Conservation (phyloP, 495 filamentous ascomycete species). For the Daldinia loculata region DNA sequence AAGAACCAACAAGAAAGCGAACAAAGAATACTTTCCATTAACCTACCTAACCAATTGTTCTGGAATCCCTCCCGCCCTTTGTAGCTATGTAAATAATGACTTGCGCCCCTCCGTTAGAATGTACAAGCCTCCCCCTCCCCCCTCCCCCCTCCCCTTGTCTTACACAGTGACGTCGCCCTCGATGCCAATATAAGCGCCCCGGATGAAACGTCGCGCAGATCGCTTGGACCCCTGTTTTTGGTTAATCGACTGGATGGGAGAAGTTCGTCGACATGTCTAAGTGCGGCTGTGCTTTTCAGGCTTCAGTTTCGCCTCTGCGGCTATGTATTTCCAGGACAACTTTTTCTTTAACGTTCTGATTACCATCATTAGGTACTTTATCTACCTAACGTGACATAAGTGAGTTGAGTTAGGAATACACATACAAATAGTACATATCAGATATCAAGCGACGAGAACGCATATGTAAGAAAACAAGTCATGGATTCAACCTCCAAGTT, state of each 20-base stretch:
- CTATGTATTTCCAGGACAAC: neutral
- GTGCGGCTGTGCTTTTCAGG: conserved; percentile 35
- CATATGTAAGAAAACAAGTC: neutral
- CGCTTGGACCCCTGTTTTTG: conserved; percentile 22
- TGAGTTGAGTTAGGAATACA: neutral
- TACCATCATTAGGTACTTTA: neutral
- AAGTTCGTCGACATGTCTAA: conserved; percentile 1
- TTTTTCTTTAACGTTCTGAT: neutral
- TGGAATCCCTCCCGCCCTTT: conserved; percentile 1
- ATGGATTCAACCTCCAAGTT: conserved; percentile 13
- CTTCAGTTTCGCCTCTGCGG: conserved; percentile 5
- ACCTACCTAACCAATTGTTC: neutral
- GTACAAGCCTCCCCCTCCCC: neutral
- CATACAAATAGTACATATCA: neutral
- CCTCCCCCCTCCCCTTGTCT: conserved; percentile 11
- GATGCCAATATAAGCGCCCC: conserved; percentile 27
- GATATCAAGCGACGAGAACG: neutral
- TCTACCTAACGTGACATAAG: neutral
- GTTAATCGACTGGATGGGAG: conserved; percentile 34
- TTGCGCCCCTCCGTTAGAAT: neutral
- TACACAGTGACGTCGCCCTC: conserved; percentile 32
- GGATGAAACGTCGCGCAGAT: conserved; percentile 37
- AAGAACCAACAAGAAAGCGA: neutral
- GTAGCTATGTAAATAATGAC: neutral
- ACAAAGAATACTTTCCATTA: neutral